Evolutionary conservation across 2,329 filamentous ascomycete genomes (phyloP).

Genomic region (Exophiala lecanii-corni): DNA sequence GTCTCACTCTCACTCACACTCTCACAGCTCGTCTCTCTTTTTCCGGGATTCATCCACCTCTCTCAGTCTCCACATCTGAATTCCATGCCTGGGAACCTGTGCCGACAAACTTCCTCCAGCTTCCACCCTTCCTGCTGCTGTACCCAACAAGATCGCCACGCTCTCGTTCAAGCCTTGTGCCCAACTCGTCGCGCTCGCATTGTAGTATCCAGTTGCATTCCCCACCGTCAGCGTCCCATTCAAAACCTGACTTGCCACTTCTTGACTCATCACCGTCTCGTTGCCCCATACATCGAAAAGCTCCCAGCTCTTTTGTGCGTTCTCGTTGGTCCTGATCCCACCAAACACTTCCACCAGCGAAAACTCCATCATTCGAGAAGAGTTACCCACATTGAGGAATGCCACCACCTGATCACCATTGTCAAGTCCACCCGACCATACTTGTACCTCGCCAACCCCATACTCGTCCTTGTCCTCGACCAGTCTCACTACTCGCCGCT

Average conservation of each 20-base stretch:
- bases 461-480: constrained; percentile 39
- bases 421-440: constrained; percentile 47
- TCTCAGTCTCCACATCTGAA: constrained; percentile 48
- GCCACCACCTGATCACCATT: constrained; percentile 47
- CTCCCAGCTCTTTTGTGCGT: constrained; percentile 46
- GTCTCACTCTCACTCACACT: neutral
- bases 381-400: constrained; percentile 48
- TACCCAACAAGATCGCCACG: constrained; percentile 44
- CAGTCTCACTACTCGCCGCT: constrained; percentile 43
- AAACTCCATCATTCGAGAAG: constrained; percentile 43
- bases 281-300: constrained; percentile 54
- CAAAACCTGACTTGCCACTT: constrained; percentile 42
- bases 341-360: constrained; percentile 52
- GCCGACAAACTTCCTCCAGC: constrained; percentile 33
- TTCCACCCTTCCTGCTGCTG: constrained; percentile 41
- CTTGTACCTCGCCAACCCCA: constrained; percentile 44
- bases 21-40: constrained; percentile 20
- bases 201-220: constrained; percentile 40
- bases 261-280: constrained; percentile 43
- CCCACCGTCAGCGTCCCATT: constrained; percentile 30
- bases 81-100: constrained; percentile 45
- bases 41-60: neutral
- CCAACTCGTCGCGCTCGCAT: constrained; percentile 47
- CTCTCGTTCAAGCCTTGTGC: constrained; percentile 42
- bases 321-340: constrained; percentile 37